phyloP scores from a whole-genome alignment of 2,329 filamentous ascomycete genomes.

The Cladobotryum protrusum region DNA sequence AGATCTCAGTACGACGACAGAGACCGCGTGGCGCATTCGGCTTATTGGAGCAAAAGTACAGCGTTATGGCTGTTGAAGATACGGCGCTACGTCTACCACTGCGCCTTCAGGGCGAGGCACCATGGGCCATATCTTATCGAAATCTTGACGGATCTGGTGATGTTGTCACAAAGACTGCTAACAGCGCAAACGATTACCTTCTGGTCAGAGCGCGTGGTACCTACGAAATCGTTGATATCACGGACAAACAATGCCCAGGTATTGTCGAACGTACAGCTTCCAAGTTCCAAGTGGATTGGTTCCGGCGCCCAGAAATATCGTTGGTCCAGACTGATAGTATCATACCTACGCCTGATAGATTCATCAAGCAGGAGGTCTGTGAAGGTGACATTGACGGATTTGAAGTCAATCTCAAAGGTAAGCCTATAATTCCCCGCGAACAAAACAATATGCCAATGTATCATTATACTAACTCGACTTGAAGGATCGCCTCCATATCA shows the following conservation, averaged over 20 bases:
- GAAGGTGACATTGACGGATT: conserved; percentile 91
- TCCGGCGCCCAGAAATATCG: conserved; percentile 67
- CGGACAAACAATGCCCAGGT: conserved; percentile 76
- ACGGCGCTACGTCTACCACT: conserved; percentile 70
- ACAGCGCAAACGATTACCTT: conserved; percentile 60
- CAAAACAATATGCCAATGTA: background rate
- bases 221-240: conserved; percentile 74
- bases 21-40: conserved; percentile 83
- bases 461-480: conserved; percentile 23
- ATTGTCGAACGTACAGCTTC: conserved; percentile 67
- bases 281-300: conserved; percentile 77
- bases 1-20: conserved; percentile 81
- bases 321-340: conserved; percentile 61
- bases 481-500: conserved; percentile 72
- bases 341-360: conserved; percentile 41
- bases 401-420: conserved; percentile 73
- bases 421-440: conserved; percentile 20
- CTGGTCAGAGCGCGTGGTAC: conserved; percentile 60
- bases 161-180: conserved; percentile 43
- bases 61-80: conserved; percentile 69
- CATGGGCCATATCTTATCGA: conserved; percentile 74
- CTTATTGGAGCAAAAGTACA: conserved; percentile 71
- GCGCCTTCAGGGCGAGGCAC: conserved; percentile 75
- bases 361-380: conserved; percentile 76
- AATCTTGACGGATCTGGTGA: conserved; percentile 52